Percentiles rank a stretch among this genome's conserved stretches.
Evolutionary conservation across 352 stramenopile genomes (phyloP).

Genomic region (Pythium coloratum): DNA sequence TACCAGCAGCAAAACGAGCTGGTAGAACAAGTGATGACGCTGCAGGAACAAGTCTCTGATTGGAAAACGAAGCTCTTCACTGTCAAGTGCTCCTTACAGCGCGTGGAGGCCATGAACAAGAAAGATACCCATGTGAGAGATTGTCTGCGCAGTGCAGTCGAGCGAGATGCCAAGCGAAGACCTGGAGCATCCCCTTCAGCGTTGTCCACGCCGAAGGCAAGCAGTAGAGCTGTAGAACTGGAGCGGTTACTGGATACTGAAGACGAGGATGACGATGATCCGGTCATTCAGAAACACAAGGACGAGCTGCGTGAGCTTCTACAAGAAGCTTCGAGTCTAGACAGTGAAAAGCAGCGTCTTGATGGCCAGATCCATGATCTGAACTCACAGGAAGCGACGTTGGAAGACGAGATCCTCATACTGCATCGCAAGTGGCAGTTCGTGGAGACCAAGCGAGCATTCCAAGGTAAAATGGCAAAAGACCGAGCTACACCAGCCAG

Average conservation of each 20-base stretch:
- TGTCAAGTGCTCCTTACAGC: constrained; percentile 37
- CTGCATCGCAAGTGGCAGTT: constrained; percentile 42
- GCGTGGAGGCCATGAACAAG: constrained; percentile 54
- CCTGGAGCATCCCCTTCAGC: not conserved
- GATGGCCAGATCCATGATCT: constrained; percentile 31
- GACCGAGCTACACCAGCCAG: not conserved
- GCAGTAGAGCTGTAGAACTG: not conserved
- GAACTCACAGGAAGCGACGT: constrained; percentile 28
- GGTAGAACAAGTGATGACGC: constrained; percentile 48
- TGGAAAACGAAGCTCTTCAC: constrained; percentile 42
- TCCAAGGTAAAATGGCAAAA: constrained; percentile 46
- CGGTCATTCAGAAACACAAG: constrained; percentile 18
- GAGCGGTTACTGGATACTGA: constrained; percentile 12
- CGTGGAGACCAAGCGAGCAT: constrained; percentile 48
- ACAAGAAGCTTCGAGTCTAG: constrained; percentile 35
- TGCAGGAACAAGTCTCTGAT: constrained; percentile 45
- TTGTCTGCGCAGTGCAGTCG: constrained; percentile 28
- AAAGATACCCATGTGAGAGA: constrained; percentile 60
- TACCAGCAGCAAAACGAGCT: constrained; percentile 59
- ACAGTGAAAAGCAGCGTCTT: constrained; percentile 36
- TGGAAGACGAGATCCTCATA: constrained; percentile 38
- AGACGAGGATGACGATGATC: constrained; percentile 13
- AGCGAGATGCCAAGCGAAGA: constrained; percentile 5
- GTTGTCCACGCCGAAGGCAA: not conserved
- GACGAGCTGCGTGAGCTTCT: constrained; percentile 47